These are phyloP conservation scores for Trichoderma pleuroti DNA, from an alignment of 2,329 filamentous ascomycete species.

Conservation along the genomic window DNA sequence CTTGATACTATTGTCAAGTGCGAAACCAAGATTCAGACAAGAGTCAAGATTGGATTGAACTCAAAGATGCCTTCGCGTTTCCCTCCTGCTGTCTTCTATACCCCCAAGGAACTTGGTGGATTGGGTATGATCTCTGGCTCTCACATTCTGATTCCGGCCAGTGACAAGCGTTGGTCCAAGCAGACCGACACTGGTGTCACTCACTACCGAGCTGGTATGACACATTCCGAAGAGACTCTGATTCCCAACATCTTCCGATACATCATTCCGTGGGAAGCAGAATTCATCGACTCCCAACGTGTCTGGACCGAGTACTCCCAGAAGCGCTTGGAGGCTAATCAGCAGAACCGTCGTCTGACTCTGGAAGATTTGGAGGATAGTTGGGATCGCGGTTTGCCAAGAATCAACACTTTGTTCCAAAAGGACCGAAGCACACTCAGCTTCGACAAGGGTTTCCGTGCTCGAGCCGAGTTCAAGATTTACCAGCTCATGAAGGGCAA, in stretches of 20 bases:
- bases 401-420: constrained; percentile 98
- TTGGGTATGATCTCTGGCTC: constrained; percentile 98
- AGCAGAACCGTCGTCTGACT: constrained; percentile 91
- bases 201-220: constrained; percentile 96
- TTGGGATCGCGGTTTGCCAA: constrained; percentile 94
- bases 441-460: constrained; percentile 97
- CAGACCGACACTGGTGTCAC: constrained; percentile 97
- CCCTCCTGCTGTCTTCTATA: constrained; percentile 97
- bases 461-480: constrained; percentile 93
- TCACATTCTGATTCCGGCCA: constrained; percentile 94
- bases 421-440: constrained; percentile 95
- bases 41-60: constrained; percentile 97
- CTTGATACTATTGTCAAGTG: constrained; percentile 99
- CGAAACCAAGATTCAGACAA: constrained; percentile 98
- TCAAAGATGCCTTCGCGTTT: constrained; percentile 99
- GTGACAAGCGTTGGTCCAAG: constrained; percentile 97
- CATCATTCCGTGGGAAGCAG: constrained; percentile 98
- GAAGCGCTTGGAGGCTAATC: constrained; percentile 93
- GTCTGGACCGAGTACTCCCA: constrained; percentile 99
- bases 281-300: constrained; percentile 97
- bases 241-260: constrained; percentile 99
- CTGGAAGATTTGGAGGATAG: constrained; percentile 96
- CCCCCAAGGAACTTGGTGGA: constrained; percentile 94
- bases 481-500: constrained; percentile 99
- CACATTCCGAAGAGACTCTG: constrained; percentile 92